These are phyloP conservation scores for Houttuynia cordata DNA, from an alignment of 164 flowering plant genomes.

Conservation along the genomic window DNA sequence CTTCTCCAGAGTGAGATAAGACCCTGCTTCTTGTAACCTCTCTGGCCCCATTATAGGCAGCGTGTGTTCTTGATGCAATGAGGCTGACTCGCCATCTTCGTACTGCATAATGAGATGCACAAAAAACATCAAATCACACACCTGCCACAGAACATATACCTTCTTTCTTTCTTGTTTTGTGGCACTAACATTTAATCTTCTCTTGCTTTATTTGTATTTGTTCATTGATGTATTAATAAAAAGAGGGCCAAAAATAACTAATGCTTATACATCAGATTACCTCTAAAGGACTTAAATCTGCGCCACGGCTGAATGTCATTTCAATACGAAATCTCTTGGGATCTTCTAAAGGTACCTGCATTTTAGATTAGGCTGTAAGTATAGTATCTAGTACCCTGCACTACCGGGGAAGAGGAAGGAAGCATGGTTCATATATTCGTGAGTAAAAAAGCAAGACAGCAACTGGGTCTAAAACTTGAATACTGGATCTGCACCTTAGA, in stretches of 20 bases:
- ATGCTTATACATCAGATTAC: conserved; percentile 14
- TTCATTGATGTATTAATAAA: too few species aligned
- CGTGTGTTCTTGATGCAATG: conserved; percentile 87
- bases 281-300: conserved; percentile 95
- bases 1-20: conserved; percentile 72
- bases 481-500: neutral
- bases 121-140: neutral
- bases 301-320: conserved; percentile 96
- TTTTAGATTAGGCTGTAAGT: conserved; percentile 1
- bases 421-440: too few species aligned
- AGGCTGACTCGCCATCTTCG: conserved; percentile 56
- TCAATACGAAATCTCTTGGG: conserved; percentile 82
- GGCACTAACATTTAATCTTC: too few species aligned
- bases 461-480: neutral
- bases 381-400: neutral
- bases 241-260: neutral
- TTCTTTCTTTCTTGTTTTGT: too few species aligned
- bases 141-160: neutral
- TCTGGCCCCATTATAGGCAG: conserved; percentile 97
- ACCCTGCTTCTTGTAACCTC: conserved; percentile 88
- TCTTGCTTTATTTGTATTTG: too few species aligned
- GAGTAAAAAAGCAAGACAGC: too few species aligned
- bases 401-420: neutral
- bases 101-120: conserved; percentile 27
- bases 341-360: conserved; percentile 85